phyloP scores from a whole-genome alignment of 2,329 filamentous ascomycete species.

The Cercospora citrullina region DNA sequence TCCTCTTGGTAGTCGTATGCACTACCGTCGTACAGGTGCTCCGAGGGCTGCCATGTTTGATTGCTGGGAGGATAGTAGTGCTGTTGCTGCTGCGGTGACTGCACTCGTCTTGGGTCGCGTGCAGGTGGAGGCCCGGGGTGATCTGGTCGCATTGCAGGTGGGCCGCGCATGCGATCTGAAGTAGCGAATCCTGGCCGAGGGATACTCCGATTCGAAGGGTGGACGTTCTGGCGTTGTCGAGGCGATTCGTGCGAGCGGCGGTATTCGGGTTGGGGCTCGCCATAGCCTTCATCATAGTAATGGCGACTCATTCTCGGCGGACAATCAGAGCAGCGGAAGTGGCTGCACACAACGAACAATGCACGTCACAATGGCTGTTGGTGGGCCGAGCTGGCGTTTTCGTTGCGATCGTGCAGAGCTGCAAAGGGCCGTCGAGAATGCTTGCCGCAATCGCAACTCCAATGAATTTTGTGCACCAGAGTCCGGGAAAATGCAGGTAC shows the following conservation, averaged over 20 bases:
- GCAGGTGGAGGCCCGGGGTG: conserved; percentile 14
- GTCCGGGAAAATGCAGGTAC: conserved; percentile 4
- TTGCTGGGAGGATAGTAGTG: conserved; percentile 17
- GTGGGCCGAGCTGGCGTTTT: conserved; percentile 13
- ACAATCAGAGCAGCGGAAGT: conserved; percentile 4
- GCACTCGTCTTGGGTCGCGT: conserved; percentile 18
- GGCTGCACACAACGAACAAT: conserved; percentile 2
- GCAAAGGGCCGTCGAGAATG: conserved; percentile 13
- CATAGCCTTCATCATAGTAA: conserved; percentile 22
- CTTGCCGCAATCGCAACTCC: neutral
- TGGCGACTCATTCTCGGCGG: conserved; percentile 22
- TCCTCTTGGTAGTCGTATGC: conserved; percentile 29
- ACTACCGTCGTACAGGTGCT: conserved; percentile 33
- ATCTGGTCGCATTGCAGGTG: conserved; percentile 25
- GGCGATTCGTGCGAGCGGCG: conserved; percentile 11
- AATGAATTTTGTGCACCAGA: conserved; percentile 2
- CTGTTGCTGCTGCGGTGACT: conserved; percentile 16
- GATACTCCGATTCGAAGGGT: conserved; percentile 20
- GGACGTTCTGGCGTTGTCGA: conserved; percentile 14
- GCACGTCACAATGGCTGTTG: conserved; percentile 3
- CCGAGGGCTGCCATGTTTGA: conserved; percentile 21
- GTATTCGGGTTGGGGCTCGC: conserved; percentile 20
- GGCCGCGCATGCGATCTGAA: conserved; percentile 23
- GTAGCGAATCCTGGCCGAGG: conserved; percentile 15
- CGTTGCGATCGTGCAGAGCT: conserved; percentile 16